Base-by-base conservation (phyloP, 345 rosid species). In the Eucalyptus viminalis region DNA sequence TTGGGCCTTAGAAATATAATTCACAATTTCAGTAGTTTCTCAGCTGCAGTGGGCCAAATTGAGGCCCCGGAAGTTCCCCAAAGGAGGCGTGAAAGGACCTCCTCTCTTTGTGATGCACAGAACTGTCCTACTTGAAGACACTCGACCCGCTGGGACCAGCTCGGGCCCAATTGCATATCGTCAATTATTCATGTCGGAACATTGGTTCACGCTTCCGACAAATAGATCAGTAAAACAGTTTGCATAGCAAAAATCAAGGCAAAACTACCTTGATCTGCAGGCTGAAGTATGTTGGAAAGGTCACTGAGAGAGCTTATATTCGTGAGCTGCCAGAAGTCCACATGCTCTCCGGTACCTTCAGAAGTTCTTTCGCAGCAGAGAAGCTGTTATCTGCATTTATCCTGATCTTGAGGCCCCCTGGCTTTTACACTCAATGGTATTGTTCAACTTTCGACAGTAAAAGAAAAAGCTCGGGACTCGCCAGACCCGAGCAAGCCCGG, bases 151-250 rank as follows among this genome's bases (percentile, higher is more conserved):
- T 14, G 16, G 76, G 40, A 65, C 37, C 76, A 65, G 37, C 37
- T n/a, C 7, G 37, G 19, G 19, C 34, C 76, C 0, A 12, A n/a
- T 65, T 2, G 17, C 37, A 29, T 37, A 62, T 62, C 34, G 16
- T 29, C 76, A 29, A 65, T 14, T 2, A 8, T 14, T n/a, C 76
- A 15, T n/a, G 76, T 8, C 11, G 76, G 0, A n/a, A 16, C 40
- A 65, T 4, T 5, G 19, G 9, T n/a, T 65, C 76, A n/a, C 37
- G 37, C 0, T n/a, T 29, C 9, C 2, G 19, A 65, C 0, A 31
- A 15, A 7, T 65, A 2, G 1, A 65, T 65, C 34, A 4, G 19
- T 7, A 14, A 65, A n/a, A 14, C 37, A 29, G 76, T 14, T 65
- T 65, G 76, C 21, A 13, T n/a, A 14, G 76, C 76, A 14, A 14